Evolutionary conservation across 2,329 filamentous ascomycete species (phyloP), one percentile per base, ranked within the genome.

Genomic region (Corinectria fuckeliana): DNA sequence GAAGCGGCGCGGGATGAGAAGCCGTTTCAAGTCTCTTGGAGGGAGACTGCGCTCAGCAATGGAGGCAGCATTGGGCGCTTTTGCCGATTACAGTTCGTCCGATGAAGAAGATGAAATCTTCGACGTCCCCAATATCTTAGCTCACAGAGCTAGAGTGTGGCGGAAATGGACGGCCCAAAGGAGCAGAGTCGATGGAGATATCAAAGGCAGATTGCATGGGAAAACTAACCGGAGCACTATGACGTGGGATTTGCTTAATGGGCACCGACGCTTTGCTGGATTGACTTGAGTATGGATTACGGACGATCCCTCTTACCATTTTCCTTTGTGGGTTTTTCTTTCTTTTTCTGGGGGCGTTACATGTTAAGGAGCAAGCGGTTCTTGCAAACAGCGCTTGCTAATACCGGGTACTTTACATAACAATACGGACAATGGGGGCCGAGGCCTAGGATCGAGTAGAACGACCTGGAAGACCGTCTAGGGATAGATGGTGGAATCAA

Each of bases 1-100:
- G 18, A 60, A 58, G 26, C 64, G 66, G 49, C 59, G 48, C 25
- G 26, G 51, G 18, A 53, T 65, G 34, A 58, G 32, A 30, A 51
- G 30, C 38, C 13, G n/a, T n/a, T 16, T n/a, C n/a, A 1, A n/a
- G n/a, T 36, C 18, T n/a, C 28, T 30, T 30, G n/a, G 8, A 10
- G 6, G n/a, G 32, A 36, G 32, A 18, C 9, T 16, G 32, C 18
- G n/a, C 10, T 18, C 18, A 18, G n/a, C n/a, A 18, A 5, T 8
- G 10, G 8, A 8, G 8, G 32, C n/a, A n/a, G 18, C 5, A n/a
- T 26, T 16, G n/a, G n/a, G n/a, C n/a, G n/a, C n/a, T n/a, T n/a
- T n/a, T n/a, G n/a, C n/a, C n/a, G n/a, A n/a, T n/a, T n/a, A n/a
- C n/a, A n/a, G n/a, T n/a, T n/a, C n/a, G n/a, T n/a, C n/a, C n/a